Percentiles rank a stretch among this genome's conserved stretches.
Conservation (phyloP, 768 basidiomycete species). For the Agrocybe pediades region DNA sequence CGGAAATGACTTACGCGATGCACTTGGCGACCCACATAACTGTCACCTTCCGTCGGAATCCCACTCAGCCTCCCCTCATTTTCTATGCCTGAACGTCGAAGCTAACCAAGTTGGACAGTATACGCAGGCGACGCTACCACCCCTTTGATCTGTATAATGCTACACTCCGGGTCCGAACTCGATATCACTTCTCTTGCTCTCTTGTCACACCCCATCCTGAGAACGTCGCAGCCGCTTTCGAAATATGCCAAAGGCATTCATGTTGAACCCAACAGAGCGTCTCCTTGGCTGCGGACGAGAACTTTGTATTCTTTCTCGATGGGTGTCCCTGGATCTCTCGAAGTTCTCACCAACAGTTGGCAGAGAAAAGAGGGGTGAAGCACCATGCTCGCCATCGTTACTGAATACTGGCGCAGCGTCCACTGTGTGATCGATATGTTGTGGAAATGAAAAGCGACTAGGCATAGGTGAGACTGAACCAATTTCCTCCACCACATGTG, state of each 20-base stretch:
- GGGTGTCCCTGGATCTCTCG: not conserved
- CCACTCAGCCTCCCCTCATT: not conserved
- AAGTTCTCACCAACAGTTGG: slow-evolving; percentile 4
- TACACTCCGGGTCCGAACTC: not conserved
- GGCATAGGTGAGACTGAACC: no score
- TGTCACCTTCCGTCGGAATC: not conserved
- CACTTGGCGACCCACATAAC: slow-evolving; percentile 9
- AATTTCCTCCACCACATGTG: no score
- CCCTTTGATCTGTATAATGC: no score
- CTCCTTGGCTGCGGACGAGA: slow-evolving; percentile 1
- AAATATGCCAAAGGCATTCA: slow-evolving; percentile 1
- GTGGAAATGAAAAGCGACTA: no score
- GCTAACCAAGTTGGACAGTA: no score
- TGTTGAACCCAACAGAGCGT: slow-evolving; percentile 17
- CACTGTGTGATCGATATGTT: no score
- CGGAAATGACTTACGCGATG: slow-evolving; percentile 6
- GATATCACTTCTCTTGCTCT: not conserved
- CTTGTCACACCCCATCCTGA: not conserved
- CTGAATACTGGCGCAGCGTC: not conserved
- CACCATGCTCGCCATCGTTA: slow-evolving; percentile 18
- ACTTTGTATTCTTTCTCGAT: not conserved
- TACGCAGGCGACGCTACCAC: no score
- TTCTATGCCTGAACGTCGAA: no score
- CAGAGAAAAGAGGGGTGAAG: slow-evolving; percentile 18
- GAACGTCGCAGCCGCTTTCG: slow-evolving; percentile 1